A percentile compares a stretch with the other conserved stretches of the same genome.
Evolutionary conservation across 140 eudicot species (phyloP).

Genomic region (Oenanthe javanica): DNA sequence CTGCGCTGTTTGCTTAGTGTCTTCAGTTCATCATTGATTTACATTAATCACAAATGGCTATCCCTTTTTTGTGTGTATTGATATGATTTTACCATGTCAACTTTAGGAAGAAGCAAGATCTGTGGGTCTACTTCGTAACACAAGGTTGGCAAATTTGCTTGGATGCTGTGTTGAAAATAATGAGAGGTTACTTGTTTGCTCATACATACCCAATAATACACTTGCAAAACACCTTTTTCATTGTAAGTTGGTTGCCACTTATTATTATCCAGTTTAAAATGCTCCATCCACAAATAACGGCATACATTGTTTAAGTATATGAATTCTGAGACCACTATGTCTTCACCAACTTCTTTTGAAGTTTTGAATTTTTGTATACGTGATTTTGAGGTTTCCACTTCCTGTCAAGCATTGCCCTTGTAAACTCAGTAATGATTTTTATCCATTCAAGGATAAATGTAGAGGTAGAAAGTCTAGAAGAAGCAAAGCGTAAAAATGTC

Average conservation of each 20-base stretch:
- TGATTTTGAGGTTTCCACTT: neutral
- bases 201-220: constrained; percentile 61
- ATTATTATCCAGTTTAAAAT: neutral
- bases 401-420: neutral
- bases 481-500: neutral
- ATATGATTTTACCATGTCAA: neutral
- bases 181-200: constrained; percentile 60
- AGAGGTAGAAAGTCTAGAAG: neutral
- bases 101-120: constrained; percentile 65
- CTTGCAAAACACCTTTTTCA: constrained; percentile 77
- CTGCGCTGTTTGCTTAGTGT: neutral
- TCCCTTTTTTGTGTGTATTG: neutral
- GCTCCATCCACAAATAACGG: neutral
- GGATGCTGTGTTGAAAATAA: constrained; percentile 67
- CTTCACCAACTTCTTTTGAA: neutral
- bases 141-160: constrained; percentile 56
- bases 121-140: constrained; percentile 59
- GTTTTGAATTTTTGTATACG: neutral
- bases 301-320: neutral
- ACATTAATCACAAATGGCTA: neutral
- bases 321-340: neutral
- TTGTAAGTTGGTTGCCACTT: constrained; percentile 32
- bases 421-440: neutral
- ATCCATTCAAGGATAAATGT: neutral
- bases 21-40: neutral